A percentile compares a stretch with the other conserved stretches of the same genome.
phyloP scores from a whole-genome alignment of 495 filamentous ascomycete species.

The Viridothelium virens region DNA sequence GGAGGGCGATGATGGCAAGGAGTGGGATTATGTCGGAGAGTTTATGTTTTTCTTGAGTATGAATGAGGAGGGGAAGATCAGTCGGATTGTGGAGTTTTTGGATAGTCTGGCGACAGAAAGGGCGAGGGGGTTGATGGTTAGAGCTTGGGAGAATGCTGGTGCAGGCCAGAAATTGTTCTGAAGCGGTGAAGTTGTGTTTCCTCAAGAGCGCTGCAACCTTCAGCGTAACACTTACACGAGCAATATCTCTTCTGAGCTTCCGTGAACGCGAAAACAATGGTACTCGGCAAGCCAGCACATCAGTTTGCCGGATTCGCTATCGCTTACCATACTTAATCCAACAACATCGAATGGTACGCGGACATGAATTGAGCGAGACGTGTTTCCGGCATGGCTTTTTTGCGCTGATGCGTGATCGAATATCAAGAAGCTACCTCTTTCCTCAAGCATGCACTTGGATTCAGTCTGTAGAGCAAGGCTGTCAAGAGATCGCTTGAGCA shows the following conservation, averaged over 20 bases:
- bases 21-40: conserved; percentile 18
- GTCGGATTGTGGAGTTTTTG: conserved; percentile 20
- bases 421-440: not conserved
- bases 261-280: not conserved
- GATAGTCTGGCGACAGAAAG: conserved; percentile 13
- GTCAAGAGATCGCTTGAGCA: not conserved
- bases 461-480: not conserved
- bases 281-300: not conserved
- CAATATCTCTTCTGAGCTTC: not conserved
- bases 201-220: not conserved
- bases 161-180: not conserved
- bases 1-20: conserved; percentile 2
- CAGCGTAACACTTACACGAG: not conserved
- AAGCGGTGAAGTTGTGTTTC: not conserved
- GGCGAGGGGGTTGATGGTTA: conserved; percentile 13
- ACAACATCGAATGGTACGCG: not conserved
- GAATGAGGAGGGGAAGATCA: conserved; percentile 17
- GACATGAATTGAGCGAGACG: not conserved
- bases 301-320: not conserved
- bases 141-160: not conserved
- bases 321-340: not conserved
- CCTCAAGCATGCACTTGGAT: not conserved
- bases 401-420: not conserved
- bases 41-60: conserved; percentile 17
- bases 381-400: not conserved